Percentiles rank a stretch among this genome's conserved stretches.
Evolutionary conservation across 139 green algal species (phyloP).

Genomic region (Micractinium sp.): DNA sequence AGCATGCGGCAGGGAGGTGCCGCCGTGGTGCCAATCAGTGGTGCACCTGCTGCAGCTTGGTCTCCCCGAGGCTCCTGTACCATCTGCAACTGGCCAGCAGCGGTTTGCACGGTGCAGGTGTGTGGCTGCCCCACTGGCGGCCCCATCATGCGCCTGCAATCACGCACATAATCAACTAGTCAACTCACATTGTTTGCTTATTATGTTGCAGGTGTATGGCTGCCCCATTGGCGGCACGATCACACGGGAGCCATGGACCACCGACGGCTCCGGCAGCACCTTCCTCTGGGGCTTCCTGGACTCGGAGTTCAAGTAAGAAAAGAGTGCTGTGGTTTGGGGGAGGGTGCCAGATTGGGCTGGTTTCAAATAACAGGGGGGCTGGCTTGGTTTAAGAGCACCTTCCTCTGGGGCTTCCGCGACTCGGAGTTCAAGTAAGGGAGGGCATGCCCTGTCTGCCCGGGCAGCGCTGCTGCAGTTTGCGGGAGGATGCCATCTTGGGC

Average conservation of each 20-base stretch:
- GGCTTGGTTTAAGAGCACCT: too few species aligned
- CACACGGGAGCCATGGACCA: constrained; percentile 79
- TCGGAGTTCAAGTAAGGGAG: too few species aligned
- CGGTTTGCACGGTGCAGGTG: constrained; percentile 56
- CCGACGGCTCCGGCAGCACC: constrained; percentile 89
- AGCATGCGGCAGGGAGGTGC: too few species aligned
- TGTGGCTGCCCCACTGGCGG: constrained; percentile 90
- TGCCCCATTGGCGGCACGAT: constrained; percentile 90
- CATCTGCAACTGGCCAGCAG: too few species aligned
- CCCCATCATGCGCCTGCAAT: constrained; percentile 58
- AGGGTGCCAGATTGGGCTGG: too few species aligned
- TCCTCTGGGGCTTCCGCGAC: too few species aligned
- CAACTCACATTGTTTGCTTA: too few species aligned
- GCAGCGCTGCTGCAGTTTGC: too few species aligned
- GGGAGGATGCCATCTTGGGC: too few species aligned
- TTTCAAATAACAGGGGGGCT: too few species aligned
- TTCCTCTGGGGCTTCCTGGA: constrained; percentile 94
- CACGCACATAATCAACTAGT: background rate
- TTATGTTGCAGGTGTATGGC: constrained; percentile 44
- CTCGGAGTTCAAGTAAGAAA: constrained; percentile 69
- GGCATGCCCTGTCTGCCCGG: too few species aligned
- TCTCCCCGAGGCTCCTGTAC: too few species aligned
- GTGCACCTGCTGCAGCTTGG: background rate
- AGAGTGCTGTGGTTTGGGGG: background rate
- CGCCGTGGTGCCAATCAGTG: background rate